These are phyloP conservation scores for Leccinum boreale DNA, from an alignment of 768 basidiomycete species.

Conservation along the genomic window DNA sequence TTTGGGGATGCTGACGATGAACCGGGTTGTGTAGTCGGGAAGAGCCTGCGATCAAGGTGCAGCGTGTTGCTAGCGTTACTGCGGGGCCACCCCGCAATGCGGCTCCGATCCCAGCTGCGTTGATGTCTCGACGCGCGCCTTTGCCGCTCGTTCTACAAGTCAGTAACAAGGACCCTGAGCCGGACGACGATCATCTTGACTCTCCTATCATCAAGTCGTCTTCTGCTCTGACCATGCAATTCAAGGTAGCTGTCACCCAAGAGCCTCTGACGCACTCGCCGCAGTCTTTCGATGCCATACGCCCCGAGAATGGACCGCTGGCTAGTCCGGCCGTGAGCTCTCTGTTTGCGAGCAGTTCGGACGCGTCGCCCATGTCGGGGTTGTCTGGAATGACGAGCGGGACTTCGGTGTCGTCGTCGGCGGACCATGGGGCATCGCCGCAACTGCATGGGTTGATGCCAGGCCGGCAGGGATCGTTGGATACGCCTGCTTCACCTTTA, in stretches of 20 bases:
- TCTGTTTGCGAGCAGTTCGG: constrained; percentile 7
- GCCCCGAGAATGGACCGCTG: not conserved
- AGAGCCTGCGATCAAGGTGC: constrained; percentile 18
- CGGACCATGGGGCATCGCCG: constrained; percentile 12
- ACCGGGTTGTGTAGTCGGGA: constrained; percentile 16
- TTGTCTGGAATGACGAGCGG: not conserved
- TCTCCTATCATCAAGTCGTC: constrained; percentile 30
- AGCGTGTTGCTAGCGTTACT: not conserved
- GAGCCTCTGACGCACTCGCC: constrained; percentile 12
- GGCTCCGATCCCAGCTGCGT: constrained; percentile 16
- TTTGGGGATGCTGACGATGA: not conserved
- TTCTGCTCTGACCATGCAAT: constrained; percentile 30
- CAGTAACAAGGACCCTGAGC: constrained; percentile 4
- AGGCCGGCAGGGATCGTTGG: constrained; percentile 14
- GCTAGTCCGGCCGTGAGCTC: constrained; percentile 13
- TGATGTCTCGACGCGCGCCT: constrained; percentile 18
- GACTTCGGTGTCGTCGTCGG: constrained; percentile 15
- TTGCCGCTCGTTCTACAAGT: constrained; percentile 18
- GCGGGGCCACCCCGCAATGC: constrained; percentile 1
- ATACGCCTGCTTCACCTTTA: constrained; percentile 5
- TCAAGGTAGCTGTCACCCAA: constrained; percentile 25
- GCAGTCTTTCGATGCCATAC: not conserved
- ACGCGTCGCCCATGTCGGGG: constrained; percentile 8
- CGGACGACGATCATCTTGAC: not conserved
- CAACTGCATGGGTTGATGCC: constrained; percentile 12